Evolutionary conservation across 257 asterid species (phyloP).

Genomic region (Osmanthus fragrans): DNA sequence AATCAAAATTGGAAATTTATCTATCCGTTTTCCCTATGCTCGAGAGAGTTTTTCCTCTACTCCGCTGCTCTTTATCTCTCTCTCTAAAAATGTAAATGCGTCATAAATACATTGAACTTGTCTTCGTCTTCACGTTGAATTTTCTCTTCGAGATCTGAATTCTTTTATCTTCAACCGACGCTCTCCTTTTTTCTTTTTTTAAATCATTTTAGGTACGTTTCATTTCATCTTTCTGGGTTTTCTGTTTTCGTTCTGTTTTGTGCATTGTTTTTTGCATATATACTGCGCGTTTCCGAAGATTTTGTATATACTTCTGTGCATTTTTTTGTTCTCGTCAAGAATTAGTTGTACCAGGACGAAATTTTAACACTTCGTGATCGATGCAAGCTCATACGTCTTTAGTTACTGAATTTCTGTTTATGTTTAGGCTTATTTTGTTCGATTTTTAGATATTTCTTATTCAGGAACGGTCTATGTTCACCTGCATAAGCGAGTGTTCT

Average conservation of each 20-base stretch:
- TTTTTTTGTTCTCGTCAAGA: neutral
- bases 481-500: too few species aligned
- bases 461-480: neutral
- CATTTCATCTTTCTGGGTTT: neutral
- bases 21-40: too few species aligned
- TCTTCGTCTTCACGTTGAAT: slow-evolving; percentile 39
- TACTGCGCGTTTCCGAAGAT: slow-evolving; percentile 6
- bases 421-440: neutral
- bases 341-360: too few species aligned
- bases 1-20: too few species aligned
- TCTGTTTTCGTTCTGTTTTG: slow-evolving; percentile 9
- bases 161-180: slow-evolving; percentile 29
- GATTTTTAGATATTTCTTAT: neutral
- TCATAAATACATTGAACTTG: slow-evolving; percentile 6
- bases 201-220: slow-evolving; percentile 28
- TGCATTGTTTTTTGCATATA: slow-evolving; percentile 6
- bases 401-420: too few species aligned
- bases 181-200: slow-evolving; percentile 19
- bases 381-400: too few species aligned
- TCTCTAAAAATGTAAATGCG: slow-evolving; percentile 27
- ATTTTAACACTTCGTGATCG: too few species aligned
- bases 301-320: neutral
- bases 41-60: neutral
- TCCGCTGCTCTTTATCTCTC: slow-evolving; percentile 38
- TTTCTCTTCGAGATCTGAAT: slow-evolving; percentile 47